Base-by-base conservation (phyloP, 1,139 yeast species). In the Saccharomyces uvarum region DNA sequence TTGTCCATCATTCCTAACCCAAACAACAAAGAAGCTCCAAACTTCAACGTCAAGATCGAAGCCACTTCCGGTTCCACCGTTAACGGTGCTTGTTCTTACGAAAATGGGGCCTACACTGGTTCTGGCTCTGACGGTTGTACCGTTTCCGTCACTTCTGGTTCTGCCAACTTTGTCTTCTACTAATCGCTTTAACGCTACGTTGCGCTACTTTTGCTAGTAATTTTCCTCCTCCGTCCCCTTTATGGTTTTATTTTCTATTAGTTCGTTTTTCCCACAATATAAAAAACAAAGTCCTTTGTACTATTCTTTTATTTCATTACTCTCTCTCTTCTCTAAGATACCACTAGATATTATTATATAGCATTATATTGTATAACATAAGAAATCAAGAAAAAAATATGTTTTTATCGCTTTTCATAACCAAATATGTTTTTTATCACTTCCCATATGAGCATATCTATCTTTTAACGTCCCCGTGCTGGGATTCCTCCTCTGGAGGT, bases 1-100 rank as follows among this genome's bases (percentile, higher is more conserved):
- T 77, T 93, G 69, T 88, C 97, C 16, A 78, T 93, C 75, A 88
- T 90, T 75, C 97, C 98, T 73, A 91, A 91, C 78, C 97, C 97
- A 70, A 89, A 89, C 83, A 89, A 88, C 80, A 66, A 72, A 51
- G 73, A 78, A 49, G 74, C 90, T 58, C 87, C 93, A 69, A 88
- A 89, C 81, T 93, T 77, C 79, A 88, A 83, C 69, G 86, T 93
- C 64, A 86, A 86, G 78, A 90, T 93, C 68, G 95, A 81, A 60
- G 91, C 89, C 61, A 74, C 78, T 56, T 83, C 80, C 53, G 88
- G 83, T 58, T 76, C 86, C 44, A 65, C 76, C 53, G 82, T 88
- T 58, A 77, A 76, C 67, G 98, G 98, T 65, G 76, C 78, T 55
- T 93, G 99, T 78, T 75, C 76, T 53, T 91, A 90, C 77, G 86